phyloP scores from a whole-genome alignment of 2,329 filamentous ascomycete genomes.

The Fonsecaea pedrosoi region DNA sequence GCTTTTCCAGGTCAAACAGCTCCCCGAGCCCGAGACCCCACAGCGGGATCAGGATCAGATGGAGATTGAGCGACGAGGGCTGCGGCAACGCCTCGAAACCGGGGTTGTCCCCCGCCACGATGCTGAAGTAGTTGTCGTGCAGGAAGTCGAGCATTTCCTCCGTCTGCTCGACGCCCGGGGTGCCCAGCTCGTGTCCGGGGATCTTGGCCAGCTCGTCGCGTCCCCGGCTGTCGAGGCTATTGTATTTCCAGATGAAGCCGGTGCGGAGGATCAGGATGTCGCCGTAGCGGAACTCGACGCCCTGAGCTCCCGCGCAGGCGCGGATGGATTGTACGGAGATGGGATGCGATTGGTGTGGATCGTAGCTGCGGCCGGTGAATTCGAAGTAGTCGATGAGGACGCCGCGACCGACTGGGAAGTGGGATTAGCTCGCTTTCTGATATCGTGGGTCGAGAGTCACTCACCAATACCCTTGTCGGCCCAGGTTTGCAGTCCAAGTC shows the following conservation, averaged over 20 bases:
- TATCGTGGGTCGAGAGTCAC: neutral
- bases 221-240: constrained; percentile 47
- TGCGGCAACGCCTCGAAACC: constrained; percentile 69
- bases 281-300: constrained; percentile 56
- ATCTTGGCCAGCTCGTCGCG: constrained; percentile 38
- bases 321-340: constrained; percentile 59
- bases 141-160: constrained; percentile 67
- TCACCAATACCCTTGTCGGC: neutral
- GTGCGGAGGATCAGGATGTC: constrained; percentile 71
- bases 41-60: constrained; percentile 48
- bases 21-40: constrained; percentile 54
- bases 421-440: no score
- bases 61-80: constrained; percentile 43
- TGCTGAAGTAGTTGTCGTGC: constrained; percentile 71
- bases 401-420: neutral
- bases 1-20: constrained; percentile 52
- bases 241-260: constrained; percentile 66
- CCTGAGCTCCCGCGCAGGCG: constrained; percentile 58
- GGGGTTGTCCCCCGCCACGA: constrained; percentile 67
- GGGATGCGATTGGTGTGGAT: neutral
- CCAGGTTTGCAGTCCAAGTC: neutral
- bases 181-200: constrained; percentile 42
- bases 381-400: no score
- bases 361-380: neutral
- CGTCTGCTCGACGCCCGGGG: constrained; percentile 59